These are phyloP conservation scores for Hericium rajendrae DNA, from an alignment of 768 basidiomycete genomes.

Conservation along the genomic window DNA sequence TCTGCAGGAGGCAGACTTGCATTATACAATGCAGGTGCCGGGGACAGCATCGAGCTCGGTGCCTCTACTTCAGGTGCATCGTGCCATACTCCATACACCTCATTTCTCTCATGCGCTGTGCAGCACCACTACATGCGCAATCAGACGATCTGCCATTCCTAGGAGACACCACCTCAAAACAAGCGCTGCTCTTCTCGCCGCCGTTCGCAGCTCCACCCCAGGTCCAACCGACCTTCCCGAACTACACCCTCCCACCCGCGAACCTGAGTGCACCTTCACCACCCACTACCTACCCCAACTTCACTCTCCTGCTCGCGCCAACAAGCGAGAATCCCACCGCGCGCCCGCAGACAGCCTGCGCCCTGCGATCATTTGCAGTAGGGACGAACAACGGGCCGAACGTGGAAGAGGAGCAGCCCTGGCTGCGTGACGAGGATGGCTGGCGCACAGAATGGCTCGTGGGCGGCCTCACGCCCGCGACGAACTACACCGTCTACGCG, in stretches of 20 bases:
- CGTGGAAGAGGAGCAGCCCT: conserved; percentile 36
- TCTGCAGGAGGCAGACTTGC: conserved; percentile 41
- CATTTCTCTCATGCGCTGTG: neutral
- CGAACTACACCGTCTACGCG: conserved; percentile 69
- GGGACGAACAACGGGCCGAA: conserved; percentile 8
- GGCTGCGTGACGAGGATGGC: conserved; percentile 48
- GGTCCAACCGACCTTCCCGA: conserved; percentile 48
- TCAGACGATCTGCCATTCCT: conserved; percentile 41
- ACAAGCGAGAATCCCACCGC: conserved; percentile 32
- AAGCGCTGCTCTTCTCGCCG: conserved; percentile 65
- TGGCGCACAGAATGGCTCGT: conserved; percentile 66
- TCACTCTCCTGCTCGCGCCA: conserved; percentile 45
- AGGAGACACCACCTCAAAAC: conserved; percentile 66
- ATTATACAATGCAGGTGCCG: conserved; percentile 25
- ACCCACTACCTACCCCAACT: conserved; percentile 31
- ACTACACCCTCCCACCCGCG: conserved; percentile 61
- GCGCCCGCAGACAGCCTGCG: conserved; percentile 50
- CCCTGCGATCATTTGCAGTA: conserved; percentile 30
- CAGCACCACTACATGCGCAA: conserved; percentile 41
- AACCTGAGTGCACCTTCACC: conserved; percentile 39
- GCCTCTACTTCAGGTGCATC: conserved; percentile 29
- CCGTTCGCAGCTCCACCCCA: conserved; percentile 28
- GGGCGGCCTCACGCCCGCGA: conserved; percentile 45
- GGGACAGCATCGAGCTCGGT: conserved; percentile 47
- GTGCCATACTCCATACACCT: neutral